These are phyloP conservation scores for Talaromyces sp. DNA, from an alignment of 2,329 filamentous ascomycete genomes.

Conservation along the genomic window DNA sequence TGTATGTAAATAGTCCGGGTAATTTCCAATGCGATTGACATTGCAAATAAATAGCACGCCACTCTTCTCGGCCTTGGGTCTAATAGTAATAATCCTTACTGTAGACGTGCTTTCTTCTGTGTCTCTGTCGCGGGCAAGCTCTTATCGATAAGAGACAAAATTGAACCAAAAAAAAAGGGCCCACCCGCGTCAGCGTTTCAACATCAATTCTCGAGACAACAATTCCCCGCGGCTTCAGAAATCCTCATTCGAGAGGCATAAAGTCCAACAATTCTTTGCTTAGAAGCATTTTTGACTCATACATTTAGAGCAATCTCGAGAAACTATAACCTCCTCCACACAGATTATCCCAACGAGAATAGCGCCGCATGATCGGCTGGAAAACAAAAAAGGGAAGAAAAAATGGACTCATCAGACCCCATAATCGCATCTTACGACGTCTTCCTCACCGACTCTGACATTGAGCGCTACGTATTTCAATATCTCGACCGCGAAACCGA, in stretches of 20 bases:
- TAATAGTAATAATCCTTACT: no score
- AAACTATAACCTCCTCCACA: no score
- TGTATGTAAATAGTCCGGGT: neutral
- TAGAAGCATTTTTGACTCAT: no score
- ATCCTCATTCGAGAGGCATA: neutral
- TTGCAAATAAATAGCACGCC: neutral
- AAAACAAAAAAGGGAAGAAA: neutral
- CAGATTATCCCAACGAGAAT: no score
- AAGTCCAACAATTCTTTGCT: no score
- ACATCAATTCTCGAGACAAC: neutral
- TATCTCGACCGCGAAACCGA: conserved; percentile 61
- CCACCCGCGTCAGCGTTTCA: conserved; percentile 1
- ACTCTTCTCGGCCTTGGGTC: no score
- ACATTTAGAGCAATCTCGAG: no score
- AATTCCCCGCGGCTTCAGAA: neutral
- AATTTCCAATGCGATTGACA: neutral
- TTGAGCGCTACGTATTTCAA: conserved; percentile 75
- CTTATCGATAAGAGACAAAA: conserved; percentile 8
- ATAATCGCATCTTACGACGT: conserved; percentile 74
- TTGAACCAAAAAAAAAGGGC: neutral
- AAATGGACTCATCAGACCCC: conserved; percentile 51
- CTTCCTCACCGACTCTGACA: conserved; percentile 71
- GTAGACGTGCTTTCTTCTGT: no score
- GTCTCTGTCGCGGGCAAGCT: neutral
- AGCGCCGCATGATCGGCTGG: no score